These are phyloP conservation scores for Scheffersomyces lignicola DNA, from an alignment of 1,139 yeast genomes.

Conservation along the genomic window DNA sequence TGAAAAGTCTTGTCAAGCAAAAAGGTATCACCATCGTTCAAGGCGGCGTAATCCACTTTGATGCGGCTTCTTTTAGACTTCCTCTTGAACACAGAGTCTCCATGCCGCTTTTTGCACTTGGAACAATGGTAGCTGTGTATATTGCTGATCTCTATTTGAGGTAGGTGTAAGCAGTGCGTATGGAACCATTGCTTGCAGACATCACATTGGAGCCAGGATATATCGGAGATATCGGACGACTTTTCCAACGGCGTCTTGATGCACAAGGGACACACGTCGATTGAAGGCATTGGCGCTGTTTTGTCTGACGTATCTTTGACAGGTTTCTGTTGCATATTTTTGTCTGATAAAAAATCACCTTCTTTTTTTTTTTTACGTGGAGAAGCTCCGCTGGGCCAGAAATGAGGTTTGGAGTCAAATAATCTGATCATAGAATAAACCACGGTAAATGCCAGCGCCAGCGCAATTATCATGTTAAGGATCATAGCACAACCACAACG, in stretches of 20 bases:
- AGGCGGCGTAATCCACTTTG: conserved; percentile 73
- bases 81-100: conserved; percentile 56
- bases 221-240: conserved; percentile 6
- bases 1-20: conserved; percentile 60
- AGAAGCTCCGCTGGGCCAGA: too few species aligned
- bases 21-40: conserved; percentile 70
- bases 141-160: conserved; percentile 32
- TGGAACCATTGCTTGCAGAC: conserved; percentile 66
- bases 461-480: too few species aligned
- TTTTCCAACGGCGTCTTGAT: conserved; percentile 12
- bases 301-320: too few species aligned
- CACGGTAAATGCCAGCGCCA: too few species aligned
- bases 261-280: conserved; percentile 21
- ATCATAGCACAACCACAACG: too few species aligned
- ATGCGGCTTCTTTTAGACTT: conserved; percentile 55
- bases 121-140: conserved; percentile 59
- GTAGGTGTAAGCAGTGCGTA: conserved; percentile 45
- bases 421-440: too few species aligned
- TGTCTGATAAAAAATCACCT: too few species aligned
- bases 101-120: conserved; percentile 43
- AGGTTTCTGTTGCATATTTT: too few species aligned
- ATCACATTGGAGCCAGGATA: conserved; percentile 63
- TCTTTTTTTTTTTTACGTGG: too few species aligned
- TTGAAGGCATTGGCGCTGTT: conserved; percentile 13
- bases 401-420: too few species aligned